phyloP scores from a whole-genome alignment of 495 filamentous ascomycete species.

The Saxophila tyrrhenica region DNA sequence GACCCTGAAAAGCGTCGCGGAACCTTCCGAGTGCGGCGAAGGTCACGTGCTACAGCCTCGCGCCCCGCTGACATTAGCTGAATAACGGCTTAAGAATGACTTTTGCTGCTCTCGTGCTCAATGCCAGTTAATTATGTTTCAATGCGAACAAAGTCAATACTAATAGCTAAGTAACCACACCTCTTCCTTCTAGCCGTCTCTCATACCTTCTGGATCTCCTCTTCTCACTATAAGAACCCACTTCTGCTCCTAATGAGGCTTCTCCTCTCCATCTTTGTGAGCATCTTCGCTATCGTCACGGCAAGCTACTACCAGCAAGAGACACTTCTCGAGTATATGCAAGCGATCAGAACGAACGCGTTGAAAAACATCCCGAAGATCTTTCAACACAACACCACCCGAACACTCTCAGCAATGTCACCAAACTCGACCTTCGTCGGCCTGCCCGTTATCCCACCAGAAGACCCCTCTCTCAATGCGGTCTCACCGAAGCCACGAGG shows the following conservation, averaged over 20 bases:
- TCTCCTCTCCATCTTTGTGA: slow-evolving; percentile 25
- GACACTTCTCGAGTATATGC: slow-evolving; percentile 20
- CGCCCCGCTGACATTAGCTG: no score
- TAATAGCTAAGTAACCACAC: slow-evolving; percentile 2
- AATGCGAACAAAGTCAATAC: background rate
- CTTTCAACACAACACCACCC: slow-evolving; percentile 7
- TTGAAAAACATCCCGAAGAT: slow-evolving; percentile 5
- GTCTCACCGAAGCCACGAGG: slow-evolving; percentile 44
- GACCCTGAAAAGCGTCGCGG: no score
- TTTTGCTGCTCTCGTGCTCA: background rate
- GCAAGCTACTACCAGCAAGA: slow-evolving; percentile 23
- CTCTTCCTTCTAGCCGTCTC: slow-evolving; percentile 6
- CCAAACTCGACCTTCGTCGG: slow-evolving; percentile 27
- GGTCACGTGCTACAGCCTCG: no score
- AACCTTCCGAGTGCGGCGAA: no score
- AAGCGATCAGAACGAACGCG: slow-evolving; percentile 11
- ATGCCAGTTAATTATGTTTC: background rate
- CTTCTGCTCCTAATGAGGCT: slow-evolving; percentile 19
- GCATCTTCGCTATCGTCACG: slow-evolving; percentile 23
- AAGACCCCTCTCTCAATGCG: slow-evolving; percentile 28
- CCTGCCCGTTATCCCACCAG: slow-evolving; percentile 31
- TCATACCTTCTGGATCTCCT: slow-evolving; percentile 5
- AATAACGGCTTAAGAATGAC: no score
- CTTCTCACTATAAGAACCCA: slow-evolving; percentile 22
- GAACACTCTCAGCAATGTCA: slow-evolving; percentile 20